Percentiles rank a stretch among this genome's conserved stretches.
Conservation (phyloP, 1,284 basidiomycete genomes). For the Pisolithus thermaeus region DNA sequence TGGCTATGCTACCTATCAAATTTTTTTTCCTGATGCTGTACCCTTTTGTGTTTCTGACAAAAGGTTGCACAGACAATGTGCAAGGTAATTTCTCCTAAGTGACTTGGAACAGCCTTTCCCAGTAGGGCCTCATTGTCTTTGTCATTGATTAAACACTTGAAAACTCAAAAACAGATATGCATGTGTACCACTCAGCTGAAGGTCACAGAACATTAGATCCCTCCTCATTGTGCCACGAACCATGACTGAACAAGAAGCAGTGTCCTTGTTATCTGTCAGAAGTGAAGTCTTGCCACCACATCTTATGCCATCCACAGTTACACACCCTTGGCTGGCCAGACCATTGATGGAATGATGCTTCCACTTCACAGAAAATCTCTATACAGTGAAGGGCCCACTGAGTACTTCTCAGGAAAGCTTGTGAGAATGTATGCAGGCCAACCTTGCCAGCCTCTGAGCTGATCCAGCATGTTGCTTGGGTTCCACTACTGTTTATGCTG, state of each 20-base stretch:
- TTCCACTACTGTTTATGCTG: slow-evolving; percentile 32
- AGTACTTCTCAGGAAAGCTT: neutral
- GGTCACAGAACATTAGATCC: slow-evolving; percentile 13
- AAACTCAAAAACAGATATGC: neutral
- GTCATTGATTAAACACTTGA: neutral
- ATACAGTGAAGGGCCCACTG: too few relatives aligned
- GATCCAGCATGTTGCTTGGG: slow-evolving; percentile 15
- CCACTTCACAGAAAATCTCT: slow-evolving; percentile 13
- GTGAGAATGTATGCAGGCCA: neutral
- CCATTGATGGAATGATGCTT: slow-evolving; percentile 3
- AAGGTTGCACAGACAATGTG: neutral
- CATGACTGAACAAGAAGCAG: neutral
- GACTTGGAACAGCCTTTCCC: slow-evolving; percentile 2
- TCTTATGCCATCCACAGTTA: slow-evolving; percentile 5
- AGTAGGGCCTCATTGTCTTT: slow-evolving; percentile 19
- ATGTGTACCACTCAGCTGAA: slow-evolving; percentile 13
- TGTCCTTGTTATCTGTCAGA: neutral
- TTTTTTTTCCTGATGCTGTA: too few relatives aligned
- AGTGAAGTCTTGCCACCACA: accelerated
- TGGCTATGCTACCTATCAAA: too few relatives aligned
- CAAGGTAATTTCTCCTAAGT: slow-evolving; percentile 11
- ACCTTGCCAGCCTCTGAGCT: slow-evolving; percentile 17
- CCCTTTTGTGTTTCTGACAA: too few relatives aligned
- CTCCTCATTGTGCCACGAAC: neutral
- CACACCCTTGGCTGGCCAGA: accelerated